Evolutionary conservation across 1,284 basidiomycete genomes (phyloP), one percentile per base, ranked within the genome.

Genomic region (Waitea zeae): DNA sequence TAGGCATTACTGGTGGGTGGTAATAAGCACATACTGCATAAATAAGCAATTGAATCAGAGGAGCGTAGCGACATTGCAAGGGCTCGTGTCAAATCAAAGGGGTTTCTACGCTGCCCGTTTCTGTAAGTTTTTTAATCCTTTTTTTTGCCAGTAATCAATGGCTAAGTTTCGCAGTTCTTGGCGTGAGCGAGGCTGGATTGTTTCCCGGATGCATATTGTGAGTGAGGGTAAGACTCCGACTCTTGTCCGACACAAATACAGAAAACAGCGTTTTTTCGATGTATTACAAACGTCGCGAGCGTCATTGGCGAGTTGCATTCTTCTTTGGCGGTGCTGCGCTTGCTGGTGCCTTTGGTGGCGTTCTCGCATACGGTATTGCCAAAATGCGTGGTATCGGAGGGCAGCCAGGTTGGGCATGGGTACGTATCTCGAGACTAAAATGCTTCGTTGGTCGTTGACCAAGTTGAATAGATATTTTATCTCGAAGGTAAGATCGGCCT

Each of bases 261-360:
- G n/a, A 2, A 57, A 73, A 11, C 75, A 66, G 24, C 43, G 46
- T 74, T 2, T 73, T 77, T 44, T 70, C 67, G 7, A 61, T 71
- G 15, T 78, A 70, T 43, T 77, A 77, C 44, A 52, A 60, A 38
- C 33, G 33, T 32, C 56, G 54, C 20, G 70, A 75, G 46, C 61
- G 71, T 3, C 67, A 70, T 39, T 67, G 64, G 56, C 58, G 74
- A 28, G 68, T 76, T 2, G 66, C 68, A 0, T 54, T 76, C 30
- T 70, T 72, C 48, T 71, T 73, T 40, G 67, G 67, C 15, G 67
- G 64, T 33, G 62, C 70, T 2, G 67, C 68, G 2, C 47, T 74
- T 18, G 64, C 70, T 4, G 69, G 70, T 17, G 65, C 67, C 1
- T 70, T 73, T 42, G 70, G 70, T 41, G 69, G 64, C 59, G 44